A percentile compares a stretch with the other conserved stretches of the same genome.
These are phyloP conservation scores for Trichosporon sp. DNA, from an alignment of 1,284 basidiomycete species.

Conservation along the genomic window DNA sequence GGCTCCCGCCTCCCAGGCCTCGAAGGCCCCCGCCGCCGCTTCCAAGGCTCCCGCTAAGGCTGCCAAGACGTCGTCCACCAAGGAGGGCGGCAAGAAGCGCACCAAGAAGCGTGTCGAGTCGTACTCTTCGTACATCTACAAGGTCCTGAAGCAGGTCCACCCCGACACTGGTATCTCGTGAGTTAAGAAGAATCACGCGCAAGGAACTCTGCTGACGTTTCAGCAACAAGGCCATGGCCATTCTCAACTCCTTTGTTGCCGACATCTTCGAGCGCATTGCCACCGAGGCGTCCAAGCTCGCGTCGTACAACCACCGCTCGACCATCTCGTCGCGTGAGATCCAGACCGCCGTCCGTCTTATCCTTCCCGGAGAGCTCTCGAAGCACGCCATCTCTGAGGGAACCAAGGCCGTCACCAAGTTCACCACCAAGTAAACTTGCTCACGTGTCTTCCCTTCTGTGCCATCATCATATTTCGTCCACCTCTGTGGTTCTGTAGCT, in stretches of 20 bases:
- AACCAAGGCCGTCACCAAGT: constrained; percentile 63
- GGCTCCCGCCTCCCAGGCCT: constrained; percentile 35
- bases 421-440: constrained; percentile 58
- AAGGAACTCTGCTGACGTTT: constrained; percentile 43
- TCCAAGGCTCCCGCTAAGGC: constrained; percentile 66
- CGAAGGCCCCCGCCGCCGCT: constrained; percentile 59
- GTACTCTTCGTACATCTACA: constrained; percentile 93
- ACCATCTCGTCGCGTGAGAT: constrained; percentile 94
- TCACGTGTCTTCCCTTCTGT: not conserved
- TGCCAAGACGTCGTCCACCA: constrained; percentile 29
- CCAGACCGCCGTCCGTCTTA: constrained; percentile 86
- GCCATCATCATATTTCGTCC: constrained; percentile 14
- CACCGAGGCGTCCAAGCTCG: constrained; percentile 87
- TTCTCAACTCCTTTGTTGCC: constrained; percentile 89
- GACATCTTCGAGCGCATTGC: constrained; percentile 95
- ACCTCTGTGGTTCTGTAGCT: constrained; percentile 7
- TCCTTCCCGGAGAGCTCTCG: constrained; percentile 79
- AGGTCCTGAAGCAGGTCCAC: constrained; percentile 71
- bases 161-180: constrained; percentile 86
- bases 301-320: constrained; percentile 89
- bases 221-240: constrained; percentile 93
- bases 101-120: constrained; percentile 86
- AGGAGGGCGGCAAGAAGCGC: constrained; percentile 61
- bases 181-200: constrained; percentile 28
- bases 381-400: constrained; percentile 87